Evolutionary conservation across 2,329 filamentous ascomycete species (phyloP), one percentile per base, ranked within the genome.

Genomic region (Colletotrichum godetiae): DNA sequence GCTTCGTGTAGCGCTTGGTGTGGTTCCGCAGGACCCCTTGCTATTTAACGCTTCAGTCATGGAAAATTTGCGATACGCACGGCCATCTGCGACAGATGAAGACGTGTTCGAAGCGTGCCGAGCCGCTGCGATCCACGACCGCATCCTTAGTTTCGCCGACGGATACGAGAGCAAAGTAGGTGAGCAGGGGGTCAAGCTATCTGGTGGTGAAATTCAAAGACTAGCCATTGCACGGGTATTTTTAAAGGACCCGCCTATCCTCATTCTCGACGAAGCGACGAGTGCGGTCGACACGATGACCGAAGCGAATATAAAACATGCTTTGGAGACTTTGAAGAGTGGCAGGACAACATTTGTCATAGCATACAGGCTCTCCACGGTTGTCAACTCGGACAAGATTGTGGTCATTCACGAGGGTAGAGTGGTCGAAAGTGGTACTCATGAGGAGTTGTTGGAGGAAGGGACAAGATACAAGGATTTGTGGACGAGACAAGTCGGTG

Each of bases 261-360:
- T 95, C 1, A 88, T 95, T 2, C 84, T 95, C 0, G 93, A 95
- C 76, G 93, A 95, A 81, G 93, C 93, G 0, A 95, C 93, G 0
- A 84, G 82, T 27, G 85, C 85, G 0, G 84, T 94, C 0, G 92
- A 94, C 75, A 90, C 90, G 0, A 88, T 92, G 77, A 90, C 88
- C 0, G 92, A 94, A 78, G 88, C 87, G 70, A 83, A 91, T 1
- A 90, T 94, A 4, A 91, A 94, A 78, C 84, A 83, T 4, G 91
- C 91, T 0, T 83, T 94, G 35, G 79, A 81, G 46, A 83, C 90
- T 29, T 81, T 87, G 27, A 88, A 91, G 77, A 81, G 83, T 37
- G 89, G 89, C 81, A 57, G 67, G 5, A 67, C 67, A 8, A 71
- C 67, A 0, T 67, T 71, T 12, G 46, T 74, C 10, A 72, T 75